Evolutionary conservation across 352 stramenopile genomes (phyloP).

Genomic region (Globisporangium carolinianum): DNA sequence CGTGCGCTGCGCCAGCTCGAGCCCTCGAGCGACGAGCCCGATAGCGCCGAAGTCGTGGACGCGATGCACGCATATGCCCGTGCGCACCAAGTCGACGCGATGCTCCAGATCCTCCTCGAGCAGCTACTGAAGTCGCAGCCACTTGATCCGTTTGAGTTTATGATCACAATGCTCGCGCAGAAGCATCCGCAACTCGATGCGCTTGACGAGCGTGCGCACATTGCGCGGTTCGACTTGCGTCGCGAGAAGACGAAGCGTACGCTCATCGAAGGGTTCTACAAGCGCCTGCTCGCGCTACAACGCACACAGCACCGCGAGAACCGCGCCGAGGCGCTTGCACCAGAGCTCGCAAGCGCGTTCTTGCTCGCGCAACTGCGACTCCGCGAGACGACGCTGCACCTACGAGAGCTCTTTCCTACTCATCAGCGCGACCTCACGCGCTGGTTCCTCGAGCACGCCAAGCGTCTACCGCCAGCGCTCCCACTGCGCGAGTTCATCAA

Average conservation of each 20-base stretch:
- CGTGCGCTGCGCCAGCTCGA: constrained; percentile 28
- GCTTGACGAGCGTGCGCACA: constrained; percentile 33
- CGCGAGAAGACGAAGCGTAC: constrained; percentile 55
- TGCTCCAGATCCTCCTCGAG: constrained; percentile 56
- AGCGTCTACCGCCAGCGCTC: constrained; percentile 26
- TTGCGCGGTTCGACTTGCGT: constrained; percentile 49
- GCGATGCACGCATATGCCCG: constrained; percentile 56
- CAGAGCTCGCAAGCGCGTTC: constrained; percentile 33
- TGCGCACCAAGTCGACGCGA: constrained; percentile 48
- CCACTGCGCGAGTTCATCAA: constrained; percentile 24
- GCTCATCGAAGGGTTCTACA: constrained; percentile 44
- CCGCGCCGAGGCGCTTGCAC: constrained; percentile 13
- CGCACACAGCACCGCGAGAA: constrained; percentile 34
- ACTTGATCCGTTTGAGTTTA: constrained; percentile 59
- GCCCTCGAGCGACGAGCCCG: constrained; percentile 16
- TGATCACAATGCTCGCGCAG: constrained; percentile 42
- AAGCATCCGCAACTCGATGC: constrained; percentile 46
- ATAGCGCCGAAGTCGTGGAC: constrained; percentile 31
- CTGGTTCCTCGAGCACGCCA: constrained; percentile 29
- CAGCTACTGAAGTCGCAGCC: constrained; percentile 53
- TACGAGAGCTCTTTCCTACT: constrained; percentile 40
- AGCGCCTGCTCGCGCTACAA: constrained; percentile 45
- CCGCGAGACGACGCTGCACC: constrained; percentile 35
- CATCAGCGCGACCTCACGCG: constrained; percentile 56
- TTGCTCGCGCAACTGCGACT: constrained; percentile 37